A percentile compares a stretch with the other conserved stretches of the same genome.
phyloP scores from a whole-genome alignment of 2,329 filamentous ascomycete genomes.

The Botrytis fabae region DNA sequence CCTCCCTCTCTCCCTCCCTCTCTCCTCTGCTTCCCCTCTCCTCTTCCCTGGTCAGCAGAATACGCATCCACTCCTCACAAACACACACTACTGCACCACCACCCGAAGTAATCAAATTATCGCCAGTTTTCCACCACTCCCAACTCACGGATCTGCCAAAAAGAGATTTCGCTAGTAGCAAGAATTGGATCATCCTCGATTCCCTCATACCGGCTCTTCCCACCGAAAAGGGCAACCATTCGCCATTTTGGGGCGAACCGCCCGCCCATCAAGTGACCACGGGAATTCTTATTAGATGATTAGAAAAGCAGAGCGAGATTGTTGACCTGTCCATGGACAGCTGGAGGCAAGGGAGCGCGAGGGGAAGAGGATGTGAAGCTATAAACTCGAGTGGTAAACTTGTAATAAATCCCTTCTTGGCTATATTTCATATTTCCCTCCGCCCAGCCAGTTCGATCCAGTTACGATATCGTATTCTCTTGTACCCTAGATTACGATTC shows the following conservation, averaged over 20 bases:
- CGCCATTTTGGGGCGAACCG: constrained; percentile 1
- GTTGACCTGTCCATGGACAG: neutral
- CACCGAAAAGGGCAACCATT: constrained; percentile 9
- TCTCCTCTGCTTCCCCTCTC: neutral
- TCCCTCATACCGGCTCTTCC: neutral
- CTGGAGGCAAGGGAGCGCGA: neutral
- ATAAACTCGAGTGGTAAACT: neutral
- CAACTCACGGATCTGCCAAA: constrained; percentile 10
- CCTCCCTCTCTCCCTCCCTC: neutral
- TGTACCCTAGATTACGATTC: neutral
- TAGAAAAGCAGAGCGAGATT: no score
- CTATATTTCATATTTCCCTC: neutral
- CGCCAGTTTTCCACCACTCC: constrained; percentile 9
- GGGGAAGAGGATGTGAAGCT: neutral
- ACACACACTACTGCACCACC: constrained; percentile 9
- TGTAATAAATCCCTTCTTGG: constrained; percentile 4
- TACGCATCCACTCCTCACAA: neutral
- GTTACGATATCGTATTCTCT: constrained; percentile 1
- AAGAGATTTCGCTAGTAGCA: constrained; percentile 4
- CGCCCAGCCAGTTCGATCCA: neutral
- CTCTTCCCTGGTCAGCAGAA: neutral
- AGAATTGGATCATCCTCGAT: constrained; percentile 4
- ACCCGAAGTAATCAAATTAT: constrained; percentile 12
- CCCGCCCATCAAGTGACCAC: neutral
- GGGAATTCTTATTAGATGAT: neutral